Evolutionary conservation across 495 filamentous ascomycete species (phyloP).

Genomic region (Podospora comata): DNA sequence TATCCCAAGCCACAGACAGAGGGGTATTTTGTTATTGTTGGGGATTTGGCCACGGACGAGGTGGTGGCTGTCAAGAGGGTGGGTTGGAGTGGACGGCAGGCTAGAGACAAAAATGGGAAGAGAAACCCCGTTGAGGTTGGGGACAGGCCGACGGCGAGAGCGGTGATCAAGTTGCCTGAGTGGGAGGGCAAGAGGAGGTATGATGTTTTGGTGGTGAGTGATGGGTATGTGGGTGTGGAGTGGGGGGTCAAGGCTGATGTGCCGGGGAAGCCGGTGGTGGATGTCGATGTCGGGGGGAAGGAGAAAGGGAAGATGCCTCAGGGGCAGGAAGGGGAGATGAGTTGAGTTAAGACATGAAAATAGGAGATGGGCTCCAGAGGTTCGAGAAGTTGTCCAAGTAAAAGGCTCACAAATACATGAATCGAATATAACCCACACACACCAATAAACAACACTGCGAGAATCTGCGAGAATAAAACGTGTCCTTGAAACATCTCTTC

Average conservation of each 20-base stretch:
- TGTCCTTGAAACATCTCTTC: conserved; percentile 6
- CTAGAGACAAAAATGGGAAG: conserved; percentile 6
- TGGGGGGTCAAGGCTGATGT: conserved; percentile 46
- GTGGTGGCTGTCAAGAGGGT: conserved; percentile 81
- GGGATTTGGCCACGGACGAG: conserved; percentile 63
- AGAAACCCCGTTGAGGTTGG: conserved; percentile 28
- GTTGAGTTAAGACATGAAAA: neutral
- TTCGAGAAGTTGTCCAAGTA: too few relatives aligned
- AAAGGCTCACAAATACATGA: too few relatives aligned
- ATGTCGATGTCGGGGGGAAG: conserved; percentile 7
- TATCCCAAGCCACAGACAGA: conserved; percentile 96
- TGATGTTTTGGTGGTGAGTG: conserved; percentile 73
- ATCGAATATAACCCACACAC: too few relatives aligned
- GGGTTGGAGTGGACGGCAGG: conserved; percentile 55
- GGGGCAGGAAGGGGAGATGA: neutral
- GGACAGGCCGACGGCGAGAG: conserved; percentile 44
- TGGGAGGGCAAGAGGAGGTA: conserved; percentile 47
- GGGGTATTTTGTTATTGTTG: conserved; percentile 82
- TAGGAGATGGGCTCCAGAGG: too few relatives aligned
- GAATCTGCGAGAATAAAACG: too few relatives aligned
- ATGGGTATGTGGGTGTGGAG: conserved; percentile 80
- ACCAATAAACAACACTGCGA: too few relatives aligned
- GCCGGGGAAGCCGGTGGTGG: conserved; percentile 21
- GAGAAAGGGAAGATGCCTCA: neutral
- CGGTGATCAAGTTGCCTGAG: conserved; percentile 61